Evolutionary conservation across 176 grass and related monocot species (phyloP).

Genomic region (Zizania latifolia): DNA sequence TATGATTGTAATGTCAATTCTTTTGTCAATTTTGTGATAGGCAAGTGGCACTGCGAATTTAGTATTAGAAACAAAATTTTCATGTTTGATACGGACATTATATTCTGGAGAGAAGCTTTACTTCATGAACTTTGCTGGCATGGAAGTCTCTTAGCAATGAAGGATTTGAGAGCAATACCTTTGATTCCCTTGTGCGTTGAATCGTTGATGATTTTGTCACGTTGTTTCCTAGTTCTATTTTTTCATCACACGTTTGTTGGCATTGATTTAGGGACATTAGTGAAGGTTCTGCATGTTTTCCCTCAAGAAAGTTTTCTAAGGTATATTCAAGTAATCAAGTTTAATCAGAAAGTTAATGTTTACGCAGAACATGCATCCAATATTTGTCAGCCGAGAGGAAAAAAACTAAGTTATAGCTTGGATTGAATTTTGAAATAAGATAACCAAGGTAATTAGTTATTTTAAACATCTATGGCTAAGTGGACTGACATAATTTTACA

Average conservation of each 20-base stretch:
- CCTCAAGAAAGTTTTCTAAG: constrained; percentile 15
- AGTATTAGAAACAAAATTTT: constrained; percentile 45
- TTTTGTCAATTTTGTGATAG: constrained; percentile 44
- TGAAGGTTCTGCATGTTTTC: constrained; percentile 23
- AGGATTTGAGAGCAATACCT: constrained; percentile 23
- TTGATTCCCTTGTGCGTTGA: constrained; percentile 28
- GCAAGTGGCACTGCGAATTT: constrained; percentile 28
- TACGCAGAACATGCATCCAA: not conserved
- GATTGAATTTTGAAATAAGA: not conserved
- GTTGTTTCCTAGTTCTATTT: constrained; percentile 40
- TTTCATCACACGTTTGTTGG: constrained; percentile 26
- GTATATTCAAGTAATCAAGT: constrained; percentile 18
- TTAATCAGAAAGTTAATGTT: not conserved
- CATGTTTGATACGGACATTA: constrained; percentile 42
- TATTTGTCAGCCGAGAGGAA: constrained; percentile 4
- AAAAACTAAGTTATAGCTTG: not conserved
- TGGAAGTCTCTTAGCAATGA: constrained; percentile 24
- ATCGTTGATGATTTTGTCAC: constrained; percentile 35
- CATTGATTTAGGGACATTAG: constrained; percentile 26
- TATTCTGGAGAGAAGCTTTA: constrained; percentile 42
- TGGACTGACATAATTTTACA: too few species aligned
- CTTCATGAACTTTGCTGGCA: not conserved
- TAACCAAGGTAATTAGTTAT: constrained; percentile 19
- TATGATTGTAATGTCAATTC: constrained; percentile 24
- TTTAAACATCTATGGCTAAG: constrained; percentile 8